A percentile compares a stretch with the other conserved stretches of the same genome.
Evolutionary conservation across 2,329 filamentous ascomycete species (phyloP).

Genomic region (Fusarium illudens): DNA sequence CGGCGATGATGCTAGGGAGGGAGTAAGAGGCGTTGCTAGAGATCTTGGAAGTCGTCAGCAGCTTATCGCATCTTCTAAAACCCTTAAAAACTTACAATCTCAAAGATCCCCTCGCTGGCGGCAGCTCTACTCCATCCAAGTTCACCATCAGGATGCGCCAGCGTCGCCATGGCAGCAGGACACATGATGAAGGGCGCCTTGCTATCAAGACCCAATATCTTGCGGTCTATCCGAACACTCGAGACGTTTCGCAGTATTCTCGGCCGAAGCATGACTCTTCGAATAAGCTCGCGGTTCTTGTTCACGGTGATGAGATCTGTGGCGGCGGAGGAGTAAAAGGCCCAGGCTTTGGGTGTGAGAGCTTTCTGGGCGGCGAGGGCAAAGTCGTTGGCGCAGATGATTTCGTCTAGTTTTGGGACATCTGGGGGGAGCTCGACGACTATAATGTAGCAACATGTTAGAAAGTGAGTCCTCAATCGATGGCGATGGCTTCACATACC

Average conservation of each 20-base stretch:
- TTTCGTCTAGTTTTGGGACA: conserved; percentile 32
- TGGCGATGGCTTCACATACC: conserved; percentile 13
- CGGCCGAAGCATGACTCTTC: conserved; percentile 66
- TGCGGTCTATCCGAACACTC: conserved; percentile 57
- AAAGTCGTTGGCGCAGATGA: conserved; percentile 61
- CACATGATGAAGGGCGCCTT: conserved; percentile 69
- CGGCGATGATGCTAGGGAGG: conserved; percentile 37
- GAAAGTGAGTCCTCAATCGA: not conserved
- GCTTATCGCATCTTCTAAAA: no score
- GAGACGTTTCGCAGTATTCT: conserved; percentile 66
- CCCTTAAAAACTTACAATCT: conserved; percentile 28
- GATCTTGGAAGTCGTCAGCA: conserved; percentile 22
- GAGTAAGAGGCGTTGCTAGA: conserved; percentile 42
- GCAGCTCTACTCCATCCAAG: conserved; percentile 42
- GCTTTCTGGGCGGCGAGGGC: conserved; percentile 62
- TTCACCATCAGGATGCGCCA: conserved; percentile 73
- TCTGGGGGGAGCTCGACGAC: conserved; percentile 22
- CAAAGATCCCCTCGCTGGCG: conserved; percentile 41
- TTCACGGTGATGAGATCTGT: conserved; percentile 67
- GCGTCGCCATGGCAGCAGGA: conserved; percentile 69
- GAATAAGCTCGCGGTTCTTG: conserved; percentile 64
- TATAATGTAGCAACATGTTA: conserved; percentile 1
- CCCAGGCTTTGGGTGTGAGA: conserved; percentile 71
- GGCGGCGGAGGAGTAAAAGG: conserved; percentile 72
- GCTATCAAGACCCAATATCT: conserved; percentile 61